Evolutionary conservation across 257 asterid species (phyloP).

Genomic region (Osmanthus fragrans): DNA sequence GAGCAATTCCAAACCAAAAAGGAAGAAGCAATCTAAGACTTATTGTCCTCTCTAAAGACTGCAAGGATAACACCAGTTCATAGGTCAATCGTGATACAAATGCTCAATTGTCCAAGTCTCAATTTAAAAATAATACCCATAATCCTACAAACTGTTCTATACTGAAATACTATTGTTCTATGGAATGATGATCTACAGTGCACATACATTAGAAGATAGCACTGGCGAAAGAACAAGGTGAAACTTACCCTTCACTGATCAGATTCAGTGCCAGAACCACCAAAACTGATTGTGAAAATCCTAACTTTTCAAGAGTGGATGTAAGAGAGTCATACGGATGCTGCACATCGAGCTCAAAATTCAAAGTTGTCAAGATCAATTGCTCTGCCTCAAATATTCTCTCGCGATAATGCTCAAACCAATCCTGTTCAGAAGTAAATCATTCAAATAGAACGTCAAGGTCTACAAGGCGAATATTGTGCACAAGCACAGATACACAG

Average conservation of each 20-base stretch:
- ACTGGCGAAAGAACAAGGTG: slow-evolving; percentile 18
- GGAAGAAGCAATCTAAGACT: not conserved
- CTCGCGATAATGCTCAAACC: slow-evolving; percentile 96
- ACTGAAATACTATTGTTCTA: not conserved
- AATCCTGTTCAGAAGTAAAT: slow-evolving; percentile 58
- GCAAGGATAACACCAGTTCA: not conserved
- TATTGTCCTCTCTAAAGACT: slow-evolving; percentile 1
- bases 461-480: not conserved
- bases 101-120: not conserved
- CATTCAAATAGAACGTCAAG: slow-evolving; percentile 22
- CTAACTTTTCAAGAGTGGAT: slow-evolving; percentile 83
- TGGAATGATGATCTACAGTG: not conserved
- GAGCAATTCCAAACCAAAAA: slow-evolving; percentile 30
- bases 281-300: slow-evolving; percentile 69
- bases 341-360: slow-evolving; percentile 89
- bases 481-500: not conserved
- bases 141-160: slow-evolving; percentile 6
- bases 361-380: slow-evolving; percentile 79
- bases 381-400: slow-evolving; percentile 85
- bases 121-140: not conserved
- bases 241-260: slow-evolving; percentile 95
- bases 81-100: not conserved
- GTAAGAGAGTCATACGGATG: slow-evolving; percentile 89
- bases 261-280: slow-evolving; percentile 81
- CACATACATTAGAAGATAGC: not conserved